These are phyloP conservation scores for Hypoxylon sp. DNA, from an alignment of 2,329 filamentous ascomycete genomes.

Conservation along the genomic window DNA sequence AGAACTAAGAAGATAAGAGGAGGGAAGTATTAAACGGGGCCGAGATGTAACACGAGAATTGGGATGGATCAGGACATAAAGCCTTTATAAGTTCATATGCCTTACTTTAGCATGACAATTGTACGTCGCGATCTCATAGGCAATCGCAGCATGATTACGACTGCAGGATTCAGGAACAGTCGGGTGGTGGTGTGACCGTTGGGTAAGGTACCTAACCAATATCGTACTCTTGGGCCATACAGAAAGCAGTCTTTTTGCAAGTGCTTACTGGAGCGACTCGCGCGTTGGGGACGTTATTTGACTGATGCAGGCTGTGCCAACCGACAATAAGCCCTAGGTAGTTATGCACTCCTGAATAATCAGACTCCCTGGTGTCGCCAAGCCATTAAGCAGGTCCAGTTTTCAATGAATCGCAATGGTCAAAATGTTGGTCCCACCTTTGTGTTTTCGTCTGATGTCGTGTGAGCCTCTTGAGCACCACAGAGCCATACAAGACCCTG, in stretches of 20 bases:
- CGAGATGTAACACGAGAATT: not conserved
- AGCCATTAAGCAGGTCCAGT: too few species aligned
- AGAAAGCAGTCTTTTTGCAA: not conserved
- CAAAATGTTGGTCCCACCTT: too few species aligned
- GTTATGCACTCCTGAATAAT: too few species aligned
- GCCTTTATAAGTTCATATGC: too few species aligned
- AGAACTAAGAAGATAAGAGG: not conserved
- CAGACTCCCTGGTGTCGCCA: too few species aligned
- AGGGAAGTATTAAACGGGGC: not conserved
- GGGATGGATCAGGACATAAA: not conserved
- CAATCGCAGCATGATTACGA: too few species aligned
- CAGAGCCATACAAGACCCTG: too few species aligned
- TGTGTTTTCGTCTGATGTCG: too few species aligned
- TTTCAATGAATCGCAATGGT: too few species aligned
- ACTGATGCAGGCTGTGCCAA: too few species aligned
- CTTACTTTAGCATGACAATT: not conserved
- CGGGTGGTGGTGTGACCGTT: not conserved
- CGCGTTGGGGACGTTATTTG: not conserved
- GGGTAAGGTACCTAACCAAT: not conserved
- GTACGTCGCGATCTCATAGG: not conserved
- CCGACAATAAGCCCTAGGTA: too few species aligned
- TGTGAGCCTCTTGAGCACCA: too few species aligned
- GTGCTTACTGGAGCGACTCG: not conserved
- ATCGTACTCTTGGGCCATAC: not conserved
- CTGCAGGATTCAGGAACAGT: not conserved